Evolutionary conservation across 2,329 filamentous ascomycete species (phyloP).

Genomic region (Ophiostoma angusticollis): DNA sequence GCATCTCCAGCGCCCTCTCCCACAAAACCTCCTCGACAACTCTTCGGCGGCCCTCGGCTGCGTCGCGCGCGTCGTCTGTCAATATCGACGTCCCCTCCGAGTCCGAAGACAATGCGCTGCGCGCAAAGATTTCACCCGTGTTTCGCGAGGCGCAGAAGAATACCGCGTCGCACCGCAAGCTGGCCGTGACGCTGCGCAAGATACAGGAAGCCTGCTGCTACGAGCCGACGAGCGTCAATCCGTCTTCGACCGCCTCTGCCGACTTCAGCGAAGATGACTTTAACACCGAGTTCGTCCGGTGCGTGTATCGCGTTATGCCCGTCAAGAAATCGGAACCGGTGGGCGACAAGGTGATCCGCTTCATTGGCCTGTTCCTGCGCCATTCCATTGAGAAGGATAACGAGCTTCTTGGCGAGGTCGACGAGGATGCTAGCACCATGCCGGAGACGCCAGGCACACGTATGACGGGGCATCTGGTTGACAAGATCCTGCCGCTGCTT

Average conservation of each 20-base stretch:
- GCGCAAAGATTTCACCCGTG: constrained; percentile 58
- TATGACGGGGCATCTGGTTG: constrained; percentile 62
- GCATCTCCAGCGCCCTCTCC: constrained; percentile 26
- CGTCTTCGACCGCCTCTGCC: constrained; percentile 31
- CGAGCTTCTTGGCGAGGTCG: constrained; percentile 51
- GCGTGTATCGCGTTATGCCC: constrained; percentile 66
- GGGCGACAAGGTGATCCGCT: constrained; percentile 74
- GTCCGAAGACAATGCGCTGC: constrained; percentile 54
- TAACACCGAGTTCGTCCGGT: constrained; percentile 73
- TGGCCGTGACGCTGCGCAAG: constrained; percentile 77
- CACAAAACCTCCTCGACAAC: constrained; percentile 27
- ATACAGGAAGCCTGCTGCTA: constrained; percentile 77
- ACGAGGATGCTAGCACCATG: constrained; percentile 56
- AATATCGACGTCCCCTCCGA: constrained; percentile 53
- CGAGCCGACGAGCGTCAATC: constrained; percentile 36
- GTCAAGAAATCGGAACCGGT: constrained; percentile 87
- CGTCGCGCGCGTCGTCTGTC: constrained; percentile 34
- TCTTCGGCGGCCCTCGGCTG: constrained; percentile 29
- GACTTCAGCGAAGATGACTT: constrained; percentile 79
- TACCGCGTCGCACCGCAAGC: constrained; percentile 79
- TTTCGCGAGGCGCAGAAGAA: constrained; percentile 79
- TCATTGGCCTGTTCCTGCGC: constrained; percentile 75
- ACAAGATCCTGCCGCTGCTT: constrained; percentile 61
- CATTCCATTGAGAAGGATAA: constrained; percentile 59
- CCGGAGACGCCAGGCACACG: constrained; percentile 75